Conservation (phyloP, 768 basidiomycete species). For the Gloeopeniophorella convolvens region DNA sequence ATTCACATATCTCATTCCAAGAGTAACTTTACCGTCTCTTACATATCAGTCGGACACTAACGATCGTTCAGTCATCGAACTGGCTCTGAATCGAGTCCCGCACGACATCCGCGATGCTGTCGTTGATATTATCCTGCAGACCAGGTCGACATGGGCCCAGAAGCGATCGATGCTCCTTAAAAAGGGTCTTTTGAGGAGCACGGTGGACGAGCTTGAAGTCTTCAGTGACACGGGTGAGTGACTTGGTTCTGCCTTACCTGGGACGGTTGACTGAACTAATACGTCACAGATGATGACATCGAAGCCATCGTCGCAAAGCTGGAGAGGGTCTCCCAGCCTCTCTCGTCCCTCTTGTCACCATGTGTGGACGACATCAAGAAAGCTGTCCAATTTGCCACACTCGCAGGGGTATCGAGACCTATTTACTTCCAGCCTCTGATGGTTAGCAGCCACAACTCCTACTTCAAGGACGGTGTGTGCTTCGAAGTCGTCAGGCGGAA, state of each 20-base stretch:
- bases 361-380: slow-evolving; percentile 56
- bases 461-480: slow-evolving; percentile 69
- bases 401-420: slow-evolving; percentile 56
- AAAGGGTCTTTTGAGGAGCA: slow-evolving; percentile 59
- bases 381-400: slow-evolving; percentile 50
- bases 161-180: slow-evolving; percentile 65
- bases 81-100: slow-evolving; percentile 56
- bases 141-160: slow-evolving; percentile 59
- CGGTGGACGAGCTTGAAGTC: slow-evolving; percentile 69
- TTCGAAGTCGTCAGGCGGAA: slow-evolving; percentile 66
- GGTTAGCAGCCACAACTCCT: slow-evolving; percentile 54
- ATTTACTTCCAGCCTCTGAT: slow-evolving; percentile 70
- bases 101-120: slow-evolving; percentile 48
- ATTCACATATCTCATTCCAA: slow-evolving; percentile 74
- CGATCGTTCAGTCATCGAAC: slow-evolving; percentile 50
- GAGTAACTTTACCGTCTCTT: slow-evolving; percentile 39
- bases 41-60: slow-evolving; percentile 7
- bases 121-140: slow-evolving; percentile 57
- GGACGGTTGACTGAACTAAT: neutral
- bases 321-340: slow-evolving; percentile 51
- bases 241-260: no score
- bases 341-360: slow-evolving; percentile 43
- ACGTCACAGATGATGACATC: slow-evolving; percentile 58
- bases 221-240: slow-evolving; percentile 53
- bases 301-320: slow-evolving; percentile 49